Percentiles rank a stretch among this genome's conserved stretches.
Conservation (phyloP, 495 filamentous ascomycete genomes). For the Aspergillus wentii region DNA sequence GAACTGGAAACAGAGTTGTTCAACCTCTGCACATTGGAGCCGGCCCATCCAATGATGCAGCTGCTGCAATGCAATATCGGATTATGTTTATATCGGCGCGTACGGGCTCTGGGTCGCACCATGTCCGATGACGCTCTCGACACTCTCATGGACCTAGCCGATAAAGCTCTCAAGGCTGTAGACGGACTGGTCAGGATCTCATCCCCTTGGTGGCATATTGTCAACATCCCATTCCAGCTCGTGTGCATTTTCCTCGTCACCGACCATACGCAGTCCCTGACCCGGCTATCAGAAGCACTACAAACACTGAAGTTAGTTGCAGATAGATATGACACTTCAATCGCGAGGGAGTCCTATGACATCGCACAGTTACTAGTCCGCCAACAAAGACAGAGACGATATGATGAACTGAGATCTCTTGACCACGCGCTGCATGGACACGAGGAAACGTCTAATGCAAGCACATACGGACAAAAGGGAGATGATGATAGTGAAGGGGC, state of each 20-base stretch:
- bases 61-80: not conserved
- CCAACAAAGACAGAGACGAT: not conserved
- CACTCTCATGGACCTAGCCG: constrained; percentile 3
- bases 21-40: not conserved
- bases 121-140: constrained; percentile 7
- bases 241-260: constrained; percentile 34
- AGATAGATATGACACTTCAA: constrained; percentile 14
- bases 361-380: not conserved
- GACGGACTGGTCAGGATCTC: constrained; percentile 7
- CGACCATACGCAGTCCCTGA: constrained; percentile 16
- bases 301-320: constrained; percentile 21
- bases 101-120: constrained; percentile 2
- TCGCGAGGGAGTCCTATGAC: not conserved
- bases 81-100: constrained; percentile 5
- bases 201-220: constrained; percentile 36
- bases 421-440: not conserved
- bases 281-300: constrained; percentile 22
- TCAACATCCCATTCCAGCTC: constrained; percentile 34
- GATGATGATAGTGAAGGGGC: too few relatives aligned
- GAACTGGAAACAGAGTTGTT: constrained; percentile 8
- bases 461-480: too few relatives aligned
- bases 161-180: constrained; percentile 6
- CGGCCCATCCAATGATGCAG: constrained; percentile 1
- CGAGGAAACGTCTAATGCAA: too few relatives aligned
- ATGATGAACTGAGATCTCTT: not conserved